Conservation (phyloP, 2,329 filamentous ascomycete genomes). For the Fusarium tricinctum region DNA sequence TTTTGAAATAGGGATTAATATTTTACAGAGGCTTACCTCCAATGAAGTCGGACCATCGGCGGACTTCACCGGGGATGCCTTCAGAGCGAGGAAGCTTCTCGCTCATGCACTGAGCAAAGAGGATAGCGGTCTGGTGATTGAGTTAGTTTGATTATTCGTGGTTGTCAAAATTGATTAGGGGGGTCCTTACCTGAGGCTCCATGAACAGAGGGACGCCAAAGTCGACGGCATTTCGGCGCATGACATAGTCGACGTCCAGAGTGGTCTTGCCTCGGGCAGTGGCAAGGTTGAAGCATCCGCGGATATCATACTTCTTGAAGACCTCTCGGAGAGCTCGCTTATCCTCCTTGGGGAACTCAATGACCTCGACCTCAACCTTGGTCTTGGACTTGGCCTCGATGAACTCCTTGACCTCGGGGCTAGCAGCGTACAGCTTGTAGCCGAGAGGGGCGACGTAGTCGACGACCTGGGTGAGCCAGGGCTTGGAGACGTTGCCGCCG, state of each 20-base stretch:
- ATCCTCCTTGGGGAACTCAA: slow-evolving; percentile 96
- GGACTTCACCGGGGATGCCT: slow-evolving; percentile 91
- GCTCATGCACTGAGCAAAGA: slow-evolving; percentile 97
- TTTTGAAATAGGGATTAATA: neutral
- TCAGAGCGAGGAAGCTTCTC: slow-evolving; percentile 92
- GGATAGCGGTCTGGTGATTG: slow-evolving; percentile 81
- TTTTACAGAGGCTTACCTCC: slow-evolving; percentile 83
- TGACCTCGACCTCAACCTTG: slow-evolving; percentile 82
- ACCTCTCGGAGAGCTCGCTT: slow-evolving; percentile 95
- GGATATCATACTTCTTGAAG: slow-evolving; percentile 96
- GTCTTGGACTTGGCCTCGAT: slow-evolving; percentile 80
- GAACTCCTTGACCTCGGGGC: slow-evolving; percentile 83
- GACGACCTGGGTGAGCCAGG: slow-evolving; percentile 82
- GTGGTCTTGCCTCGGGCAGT: slow-evolving; percentile 85
- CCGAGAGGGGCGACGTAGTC: slow-evolving; percentile 89
- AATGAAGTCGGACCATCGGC: slow-evolving; percentile 95
- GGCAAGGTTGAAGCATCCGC: slow-evolving; percentile 95
- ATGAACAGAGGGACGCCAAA: slow-evolving; percentile 98
- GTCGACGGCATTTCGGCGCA: slow-evolving; percentile 97
- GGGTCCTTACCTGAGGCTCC: slow-evolving; percentile 87
- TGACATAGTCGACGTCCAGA: slow-evolving; percentile 95
- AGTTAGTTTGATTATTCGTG: slow-evolving; percentile 50
- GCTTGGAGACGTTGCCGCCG: slow-evolving; percentile 82
- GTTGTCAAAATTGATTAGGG: neutral
- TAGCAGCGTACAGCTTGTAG: slow-evolving; percentile 94